phyloP scores from a whole-genome alignment of 306 rosid species.

The Carpinus viminea region DNA sequence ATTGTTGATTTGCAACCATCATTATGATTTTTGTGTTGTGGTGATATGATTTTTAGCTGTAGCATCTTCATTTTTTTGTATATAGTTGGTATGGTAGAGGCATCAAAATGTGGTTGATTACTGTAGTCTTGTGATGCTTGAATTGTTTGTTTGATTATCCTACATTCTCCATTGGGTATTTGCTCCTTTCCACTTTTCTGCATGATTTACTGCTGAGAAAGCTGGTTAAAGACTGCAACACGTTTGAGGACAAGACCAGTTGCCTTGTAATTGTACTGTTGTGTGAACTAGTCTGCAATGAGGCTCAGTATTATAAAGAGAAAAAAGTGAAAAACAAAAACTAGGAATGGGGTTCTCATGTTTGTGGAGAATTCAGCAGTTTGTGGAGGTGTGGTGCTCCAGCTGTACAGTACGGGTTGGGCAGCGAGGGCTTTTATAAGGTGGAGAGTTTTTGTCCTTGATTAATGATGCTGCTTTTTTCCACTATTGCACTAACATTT shows the following conservation, averaged over 20 bases:
- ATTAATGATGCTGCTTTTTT: constrained; percentile 48
- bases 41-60: constrained; percentile 28
- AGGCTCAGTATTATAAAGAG: constrained; percentile 32
- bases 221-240: constrained; percentile 53
- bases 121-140: constrained; percentile 37
- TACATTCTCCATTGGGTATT: constrained; percentile 35
- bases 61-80: constrained; percentile 1
- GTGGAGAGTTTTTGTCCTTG: constrained; percentile 49
- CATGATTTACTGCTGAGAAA: constrained; percentile 60
- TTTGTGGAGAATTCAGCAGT: constrained; percentile 35
- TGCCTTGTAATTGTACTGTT: constrained; percentile 29
- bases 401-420: constrained; percentile 54
- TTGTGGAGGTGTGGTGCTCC: constrained; percentile 50
- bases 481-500: constrained; percentile 35
- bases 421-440: constrained; percentile 58
- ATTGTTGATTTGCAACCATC: constrained; percentile 21
- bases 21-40: constrained; percentile 1
- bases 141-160: constrained; percentile 23
- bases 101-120: constrained; percentile 10
- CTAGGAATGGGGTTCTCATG: constrained; percentile 37
- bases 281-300: constrained; percentile 37
- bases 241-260: constrained; percentile 40
- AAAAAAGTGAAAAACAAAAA: not conserved
- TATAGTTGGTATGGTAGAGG: constrained; percentile 30
- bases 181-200: constrained; percentile 46